Evolutionary conservation across 2,329 filamentous ascomycete species (phyloP).

Genomic region (Arthrobotrys sinensis): DNA sequence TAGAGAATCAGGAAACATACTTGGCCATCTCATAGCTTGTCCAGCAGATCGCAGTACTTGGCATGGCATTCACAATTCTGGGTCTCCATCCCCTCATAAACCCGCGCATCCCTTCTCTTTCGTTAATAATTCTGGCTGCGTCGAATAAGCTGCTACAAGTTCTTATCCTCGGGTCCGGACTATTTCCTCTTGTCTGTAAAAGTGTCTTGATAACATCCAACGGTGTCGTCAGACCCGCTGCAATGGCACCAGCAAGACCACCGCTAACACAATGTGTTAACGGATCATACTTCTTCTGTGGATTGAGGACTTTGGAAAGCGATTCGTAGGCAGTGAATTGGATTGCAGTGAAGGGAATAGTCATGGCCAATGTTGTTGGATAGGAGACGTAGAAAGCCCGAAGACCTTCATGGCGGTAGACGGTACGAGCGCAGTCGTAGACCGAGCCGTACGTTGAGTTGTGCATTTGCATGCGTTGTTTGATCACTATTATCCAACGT

Average conservation of each 20-base stretch:
- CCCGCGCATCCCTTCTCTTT: constrained; percentile 84
- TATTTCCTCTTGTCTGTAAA: constrained; percentile 90
- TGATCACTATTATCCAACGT: constrained; percentile 79
- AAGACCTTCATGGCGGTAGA: constrained; percentile 89
- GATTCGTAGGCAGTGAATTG: constrained; percentile 99
- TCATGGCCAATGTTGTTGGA: constrained; percentile 98
- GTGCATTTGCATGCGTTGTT: constrained; percentile 99
- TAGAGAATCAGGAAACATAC: constrained; percentile 49
- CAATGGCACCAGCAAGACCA: constrained; percentile 91
- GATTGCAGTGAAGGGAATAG: constrained; percentile 94
- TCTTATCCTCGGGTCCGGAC: constrained; percentile 83
- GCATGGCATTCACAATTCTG: constrained; percentile 95
- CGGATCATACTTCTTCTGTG: constrained; percentile 86
- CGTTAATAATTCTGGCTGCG: constrained; percentile 84
- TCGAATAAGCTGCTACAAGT: constrained; percentile 84
- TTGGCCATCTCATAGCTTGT: constrained; percentile 65
- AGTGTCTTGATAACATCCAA: constrained; percentile 99
- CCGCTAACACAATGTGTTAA: constrained; percentile 94
- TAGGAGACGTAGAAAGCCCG: constrained; percentile 98
- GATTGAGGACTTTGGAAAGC: constrained; percentile 93
- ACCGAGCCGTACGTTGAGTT: constrained; percentile 93
- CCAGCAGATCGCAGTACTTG: constrained; percentile 99
- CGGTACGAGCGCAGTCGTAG: constrained; percentile 85
- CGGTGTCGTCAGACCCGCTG: constrained; percentile 92
- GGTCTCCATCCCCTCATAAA: constrained; percentile 96